Evolutionary conservation across 2,329 filamentous ascomycete species (phyloP).

Genomic region (Fusarium anguioides): DNA sequence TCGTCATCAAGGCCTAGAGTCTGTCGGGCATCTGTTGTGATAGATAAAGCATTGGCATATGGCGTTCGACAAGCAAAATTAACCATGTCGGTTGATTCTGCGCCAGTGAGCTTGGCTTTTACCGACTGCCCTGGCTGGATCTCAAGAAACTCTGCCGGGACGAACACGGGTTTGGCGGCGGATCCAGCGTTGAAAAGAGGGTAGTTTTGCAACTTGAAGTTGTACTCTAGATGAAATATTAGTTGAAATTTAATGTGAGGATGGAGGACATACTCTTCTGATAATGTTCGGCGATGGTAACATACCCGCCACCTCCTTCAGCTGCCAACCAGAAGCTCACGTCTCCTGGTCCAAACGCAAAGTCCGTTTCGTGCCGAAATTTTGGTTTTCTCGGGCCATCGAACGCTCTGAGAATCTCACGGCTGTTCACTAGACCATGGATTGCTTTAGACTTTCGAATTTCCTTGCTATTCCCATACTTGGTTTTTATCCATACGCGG

Average conservation of each 20-base stretch:
- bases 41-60: constrained; percentile 72
- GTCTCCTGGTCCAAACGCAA: constrained; percentile 46
- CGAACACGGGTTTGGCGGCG: constrained; percentile 66
- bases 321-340: constrained; percentile 49
- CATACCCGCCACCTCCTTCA: constrained; percentile 43
- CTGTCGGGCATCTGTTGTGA: constrained; percentile 66
- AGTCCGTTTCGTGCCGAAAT: constrained; percentile 44
- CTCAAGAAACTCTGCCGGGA: constrained; percentile 73
- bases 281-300: constrained; percentile 59
- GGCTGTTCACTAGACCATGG: constrained; percentile 43
- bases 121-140: constrained; percentile 74
- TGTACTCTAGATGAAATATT: constrained; percentile 49
- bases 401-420: constrained; percentile 35
- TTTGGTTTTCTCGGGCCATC: constrained; percentile 33
- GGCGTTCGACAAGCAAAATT: constrained; percentile 76
- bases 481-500: constrained; percentile 51
- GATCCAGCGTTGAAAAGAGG: constrained; percentile 77
- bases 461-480: constrained; percentile 47
- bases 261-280: constrained; percentile 49
- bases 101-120: constrained; percentile 66
- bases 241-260: background rate
- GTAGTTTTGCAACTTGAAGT: constrained; percentile 50
- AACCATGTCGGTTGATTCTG: constrained; percentile 77
- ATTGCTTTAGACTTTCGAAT: constrained; percentile 48
- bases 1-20: constrained; percentile 68